phyloP scores from a whole-genome alignment of 176 grass and related monocot genomes.

The Sorghum bicolor region Sorghum_bicolor_NCBIv3 NC_012879.2:52073501-52074000 shows the following conservation, averaged over 20 bases:
- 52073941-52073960: neutral
- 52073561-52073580: conserved; percentile 41
- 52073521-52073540: conserved; percentile 87
- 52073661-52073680: neutral
- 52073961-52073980: neutral
- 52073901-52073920: neutral
- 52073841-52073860: conserved; percentile 6
- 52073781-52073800: conserved; percentile 21
- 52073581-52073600: neutral
- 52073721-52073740: conserved; percentile 23
- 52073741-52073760: conserved; percentile 25
- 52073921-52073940: neutral
- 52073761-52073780: conserved; percentile 10
- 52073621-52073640: neutral
- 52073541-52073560: conserved; percentile 71
- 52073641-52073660: conserved; percentile 18
- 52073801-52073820: conserved; percentile 19
- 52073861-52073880: neutral
- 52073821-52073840: conserved; percentile 7
- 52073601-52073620: conserved; percentile 6
- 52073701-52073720: conserved; percentile 1
- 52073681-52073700: conserved; percentile 34
- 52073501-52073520: conserved; percentile 88
- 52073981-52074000: neutral
- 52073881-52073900: neutral